phyloP scores from a whole-genome alignment of 192 early-diverging fungal species.

The Podila epicladia region DNA sequence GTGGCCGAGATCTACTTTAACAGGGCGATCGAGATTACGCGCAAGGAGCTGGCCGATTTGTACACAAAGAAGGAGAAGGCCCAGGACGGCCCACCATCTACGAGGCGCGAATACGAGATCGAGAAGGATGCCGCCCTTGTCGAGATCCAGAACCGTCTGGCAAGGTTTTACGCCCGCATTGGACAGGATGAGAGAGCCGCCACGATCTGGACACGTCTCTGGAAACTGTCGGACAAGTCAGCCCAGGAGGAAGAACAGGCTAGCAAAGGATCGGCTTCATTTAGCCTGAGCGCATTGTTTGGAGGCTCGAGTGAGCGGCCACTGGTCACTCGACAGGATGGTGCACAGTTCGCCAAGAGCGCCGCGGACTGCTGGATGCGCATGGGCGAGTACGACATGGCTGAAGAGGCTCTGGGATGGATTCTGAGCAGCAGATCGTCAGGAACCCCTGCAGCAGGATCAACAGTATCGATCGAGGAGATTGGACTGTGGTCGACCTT shows the following conservation, averaged over 20 bases:
- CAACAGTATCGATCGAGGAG: conserved; percentile 13
- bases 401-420: conserved; percentile 54
- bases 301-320: conserved; percentile 3
- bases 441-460: neutral
- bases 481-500: conserved; percentile 44
- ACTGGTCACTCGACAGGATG: conserved; percentile 32
- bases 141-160: conserved; percentile 46
- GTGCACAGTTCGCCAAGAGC: conserved; percentile 12
- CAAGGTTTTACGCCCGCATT: conserved; percentile 49
- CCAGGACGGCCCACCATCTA: too few relatives aligned
- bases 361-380: conserved; percentile 50
- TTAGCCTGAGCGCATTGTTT: conserved; percentile 4
- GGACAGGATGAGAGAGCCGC: conserved; percentile 40
- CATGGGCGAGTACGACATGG: conserved; percentile 31
- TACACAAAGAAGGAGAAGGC: conserved; percentile 12
- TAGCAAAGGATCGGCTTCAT: neutral
- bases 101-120: conserved; percentile 1
- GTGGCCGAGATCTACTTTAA: conserved; percentile 55
- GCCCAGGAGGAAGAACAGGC: neutral
- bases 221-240: conserved; percentile 26
- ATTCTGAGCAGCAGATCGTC: conserved; percentile 27
- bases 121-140: conserved; percentile 50
- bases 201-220: conserved; percentile 40
- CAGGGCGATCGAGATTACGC: conserved; percentile 42
- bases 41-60: conserved; percentile 32